These are phyloP conservation scores for Herpomyces periplanetae DNA, from an alignment of 2,329 filamentous ascomycete genomes.

Conservation along the genomic window DNA sequence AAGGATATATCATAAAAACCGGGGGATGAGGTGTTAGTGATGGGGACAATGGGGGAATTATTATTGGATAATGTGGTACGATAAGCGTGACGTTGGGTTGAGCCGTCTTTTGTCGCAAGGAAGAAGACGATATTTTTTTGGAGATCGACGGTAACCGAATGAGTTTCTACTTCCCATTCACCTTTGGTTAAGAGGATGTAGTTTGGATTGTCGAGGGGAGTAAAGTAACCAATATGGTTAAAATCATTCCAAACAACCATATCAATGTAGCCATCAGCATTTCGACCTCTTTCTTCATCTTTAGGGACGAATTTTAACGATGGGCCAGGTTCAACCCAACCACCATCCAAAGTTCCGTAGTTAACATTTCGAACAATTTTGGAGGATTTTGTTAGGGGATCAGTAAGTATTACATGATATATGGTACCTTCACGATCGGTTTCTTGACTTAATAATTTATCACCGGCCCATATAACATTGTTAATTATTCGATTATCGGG, in stretches of 20 bases:
- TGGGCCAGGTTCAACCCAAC: constrained; percentile 84
- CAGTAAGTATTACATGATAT: constrained; percentile 52
- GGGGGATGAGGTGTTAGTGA: constrained; percentile 31
- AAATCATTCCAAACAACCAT: constrained; percentile 49
- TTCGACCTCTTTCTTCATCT: constrained; percentile 30
- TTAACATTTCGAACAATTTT: constrained; percentile 42
- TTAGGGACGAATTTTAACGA: constrained; percentile 53
- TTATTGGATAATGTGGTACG: constrained; percentile 49
- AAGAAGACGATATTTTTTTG: constrained; percentile 69
- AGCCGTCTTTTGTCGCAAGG: constrained; percentile 41
- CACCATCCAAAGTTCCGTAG: constrained; percentile 50
- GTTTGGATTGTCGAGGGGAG: constrained; percentile 40
- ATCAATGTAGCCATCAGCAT: constrained; percentile 66
- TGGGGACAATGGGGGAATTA: constrained; percentile 15
- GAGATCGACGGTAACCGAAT: constrained; percentile 47
- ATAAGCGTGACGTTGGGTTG: constrained; percentile 68
- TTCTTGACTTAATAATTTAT: constrained; percentile 48
- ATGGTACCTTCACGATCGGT: constrained; percentile 77
- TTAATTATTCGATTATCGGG: constrained; percentile 63
- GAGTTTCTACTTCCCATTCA: constrained; percentile 59
- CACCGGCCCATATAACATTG: constrained; percentile 60
- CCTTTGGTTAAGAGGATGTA: constrained; percentile 58
- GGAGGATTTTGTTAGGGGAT: constrained; percentile 29
- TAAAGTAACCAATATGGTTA: constrained; percentile 75
- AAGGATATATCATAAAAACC: constrained; percentile 55